A percentile compares a stretch with the other conserved stretches of the same genome.
Conservation (phyloP, 108 stramenopile species). For the Cyclostephanos tholiformis region DNA sequence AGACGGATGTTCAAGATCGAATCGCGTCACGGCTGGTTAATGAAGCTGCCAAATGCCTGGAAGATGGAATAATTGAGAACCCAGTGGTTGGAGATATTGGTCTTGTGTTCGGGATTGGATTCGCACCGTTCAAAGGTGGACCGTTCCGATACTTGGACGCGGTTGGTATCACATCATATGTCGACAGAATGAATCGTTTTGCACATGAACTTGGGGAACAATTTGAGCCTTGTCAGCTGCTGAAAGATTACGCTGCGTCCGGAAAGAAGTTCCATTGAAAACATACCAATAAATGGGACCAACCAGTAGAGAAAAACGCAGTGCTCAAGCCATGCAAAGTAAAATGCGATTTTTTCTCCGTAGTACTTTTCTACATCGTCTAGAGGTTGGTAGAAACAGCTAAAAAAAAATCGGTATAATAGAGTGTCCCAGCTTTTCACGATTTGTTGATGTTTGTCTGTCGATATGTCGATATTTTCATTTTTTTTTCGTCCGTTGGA, state of each 20-base stretch:
- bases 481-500: too few species aligned
- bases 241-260: constrained; percentile 93
- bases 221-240: constrained; percentile 95
- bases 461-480: too few species aligned
- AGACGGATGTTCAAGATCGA: constrained; percentile 94
- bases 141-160: constrained; percentile 97
- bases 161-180: constrained; percentile 86
- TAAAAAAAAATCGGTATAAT: constrained; percentile 72
- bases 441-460: too few species aligned
- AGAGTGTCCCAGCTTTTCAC: too few species aligned
- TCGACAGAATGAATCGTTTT: constrained; percentile 93
- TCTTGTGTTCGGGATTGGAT: constrained; percentile 98
- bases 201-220: constrained; percentile 94
- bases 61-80: constrained; percentile 97
- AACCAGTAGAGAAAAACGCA: constrained; percentile 65
- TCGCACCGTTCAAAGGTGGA: constrained; percentile 99
- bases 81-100: constrained; percentile 99
- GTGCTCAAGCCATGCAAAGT: constrained; percentile 98
- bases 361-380: constrained; percentile 95
- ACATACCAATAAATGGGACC: too few species aligned
- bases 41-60: constrained; percentile 97
- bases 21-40: constrained; percentile 95
- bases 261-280: constrained; percentile 93
- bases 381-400: constrained; percentile 87
- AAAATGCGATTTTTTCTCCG: constrained; percentile 96